These are phyloP conservation scores for Teratosphaeria nubilosa DNA, from an alignment of 2,329 filamentous ascomycete species.

Conservation along the genomic window DNA sequence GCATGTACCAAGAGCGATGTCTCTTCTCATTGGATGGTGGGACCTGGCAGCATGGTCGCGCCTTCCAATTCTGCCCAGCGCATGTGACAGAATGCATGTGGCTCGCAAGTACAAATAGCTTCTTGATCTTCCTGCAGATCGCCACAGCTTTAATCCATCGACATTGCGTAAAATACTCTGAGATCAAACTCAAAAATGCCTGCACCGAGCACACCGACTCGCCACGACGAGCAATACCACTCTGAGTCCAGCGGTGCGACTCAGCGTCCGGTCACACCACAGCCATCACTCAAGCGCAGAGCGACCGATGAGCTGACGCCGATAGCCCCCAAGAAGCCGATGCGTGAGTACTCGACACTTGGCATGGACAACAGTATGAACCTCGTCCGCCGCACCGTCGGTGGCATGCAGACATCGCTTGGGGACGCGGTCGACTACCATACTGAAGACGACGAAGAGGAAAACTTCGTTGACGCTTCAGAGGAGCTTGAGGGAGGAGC, in stretches of 20 bases:
- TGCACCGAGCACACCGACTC: background rate
- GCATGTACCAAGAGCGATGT: background rate
- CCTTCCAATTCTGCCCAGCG: background rate
- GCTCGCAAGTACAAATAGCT: background rate
- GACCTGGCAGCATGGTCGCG: background rate
- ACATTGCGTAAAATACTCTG: background rate
- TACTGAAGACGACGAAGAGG: slow-evolving; percentile 4
- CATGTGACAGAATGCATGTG: background rate
- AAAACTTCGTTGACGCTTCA: background rate
- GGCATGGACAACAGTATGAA: slow-evolving; percentile 1
- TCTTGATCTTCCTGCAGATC: background rate
- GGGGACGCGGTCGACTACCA: background rate
- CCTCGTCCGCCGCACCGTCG: background rate
- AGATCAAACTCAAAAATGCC: background rate
- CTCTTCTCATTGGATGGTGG: background rate
- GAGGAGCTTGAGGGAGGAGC: background rate
- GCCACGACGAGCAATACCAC: background rate
- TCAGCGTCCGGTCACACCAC: background rate
- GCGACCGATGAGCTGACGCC: background rate
- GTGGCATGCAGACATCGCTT: background rate
- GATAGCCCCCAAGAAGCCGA: background rate
- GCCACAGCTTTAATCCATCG: background rate
- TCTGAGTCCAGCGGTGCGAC: background rate
- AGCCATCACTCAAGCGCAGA: background rate
- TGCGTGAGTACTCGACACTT: background rate